Percentiles rank a stretch among this genome's conserved stretches.
Evolutionary conservation across 345 rosid genomes (phyloP).

Genomic region (Mangifera indica): DNA sequence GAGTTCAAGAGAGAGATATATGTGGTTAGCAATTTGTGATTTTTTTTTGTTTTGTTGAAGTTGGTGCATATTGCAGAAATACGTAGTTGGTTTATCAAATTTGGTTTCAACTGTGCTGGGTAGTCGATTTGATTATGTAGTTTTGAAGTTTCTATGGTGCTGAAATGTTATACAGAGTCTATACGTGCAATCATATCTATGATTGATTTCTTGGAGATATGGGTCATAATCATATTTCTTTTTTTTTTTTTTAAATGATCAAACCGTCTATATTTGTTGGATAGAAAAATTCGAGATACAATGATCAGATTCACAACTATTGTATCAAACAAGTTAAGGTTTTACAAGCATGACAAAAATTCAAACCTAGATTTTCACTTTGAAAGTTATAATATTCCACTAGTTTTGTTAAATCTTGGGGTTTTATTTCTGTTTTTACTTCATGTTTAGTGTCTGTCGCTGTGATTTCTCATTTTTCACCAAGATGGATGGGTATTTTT

Average conservation of each 20-base stretch:
- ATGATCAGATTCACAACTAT: too few species aligned
- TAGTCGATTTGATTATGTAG: too few species aligned
- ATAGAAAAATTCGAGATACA: too few species aligned
- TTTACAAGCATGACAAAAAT: too few species aligned
- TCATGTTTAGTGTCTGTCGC: neutral
- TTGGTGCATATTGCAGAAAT: neutral
- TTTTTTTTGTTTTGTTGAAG: neutral
- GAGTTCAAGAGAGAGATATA: conserved; percentile 91
- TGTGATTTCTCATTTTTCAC: neutral
- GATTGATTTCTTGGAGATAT: neutral
- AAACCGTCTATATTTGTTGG: too few species aligned
- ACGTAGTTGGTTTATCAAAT: neutral
- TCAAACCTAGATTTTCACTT: too few species aligned
- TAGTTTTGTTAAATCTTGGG: too few species aligned
- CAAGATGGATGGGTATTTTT: neutral
- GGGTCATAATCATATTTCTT: too few species aligned
- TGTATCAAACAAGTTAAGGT: too few species aligned
- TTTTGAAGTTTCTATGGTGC: neutral
- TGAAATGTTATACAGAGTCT: neutral
- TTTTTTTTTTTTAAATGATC: too few species aligned
- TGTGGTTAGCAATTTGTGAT: conserved; percentile 51
- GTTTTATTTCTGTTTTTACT: neutral
- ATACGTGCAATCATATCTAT: neutral
- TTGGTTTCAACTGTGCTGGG: neutral
- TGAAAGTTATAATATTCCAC: too few species aligned